Percentiles rank a stretch among this genome's conserved stretches.
These are phyloP conservation scores for Rubia peregrina DNA, from an alignment of 305 asterid genomes.

Conservation along the genomic window DNA sequence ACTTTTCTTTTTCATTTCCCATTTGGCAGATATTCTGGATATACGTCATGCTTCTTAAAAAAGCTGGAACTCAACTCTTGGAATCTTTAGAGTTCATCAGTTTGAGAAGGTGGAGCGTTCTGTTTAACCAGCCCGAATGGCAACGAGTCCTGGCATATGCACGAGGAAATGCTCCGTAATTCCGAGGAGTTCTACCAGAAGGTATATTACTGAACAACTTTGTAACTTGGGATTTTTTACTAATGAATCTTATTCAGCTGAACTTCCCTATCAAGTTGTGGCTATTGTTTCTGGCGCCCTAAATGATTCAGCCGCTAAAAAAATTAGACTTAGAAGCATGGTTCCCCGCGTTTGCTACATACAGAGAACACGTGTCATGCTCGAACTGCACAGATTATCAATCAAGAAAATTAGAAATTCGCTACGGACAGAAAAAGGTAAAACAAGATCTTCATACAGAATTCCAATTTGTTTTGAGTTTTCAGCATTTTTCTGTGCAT, in stretches of 20 bases:
- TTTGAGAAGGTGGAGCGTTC: slow-evolving; percentile 90
- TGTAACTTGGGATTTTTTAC: not conserved
- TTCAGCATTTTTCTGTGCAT: too few species aligned
- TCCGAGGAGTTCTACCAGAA: slow-evolving; percentile 8
- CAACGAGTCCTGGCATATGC: slow-evolving; percentile 6
- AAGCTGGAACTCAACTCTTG: slow-evolving; percentile 95
- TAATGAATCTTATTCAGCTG: slow-evolving; percentile 40
- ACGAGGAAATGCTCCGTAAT: slow-evolving; percentile 6
- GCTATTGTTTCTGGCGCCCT: slow-evolving; percentile 44
- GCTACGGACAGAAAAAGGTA: too few species aligned
- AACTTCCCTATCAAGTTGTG: slow-evolving; percentile 59
- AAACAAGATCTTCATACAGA: too few species aligned
- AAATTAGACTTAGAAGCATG: slow-evolving; percentile 40
- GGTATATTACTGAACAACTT: slow-evolving; percentile 27
- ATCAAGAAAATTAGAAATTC: too few species aligned
- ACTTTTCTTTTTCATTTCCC: not conserved
- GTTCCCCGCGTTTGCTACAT: not conserved
- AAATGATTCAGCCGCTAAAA: slow-evolving; percentile 94
- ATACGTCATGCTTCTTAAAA: slow-evolving; percentile 85
- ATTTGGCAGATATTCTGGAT: slow-evolving; percentile 73
- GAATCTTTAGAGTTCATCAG: slow-evolving; percentile 89
- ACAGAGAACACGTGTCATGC: not conserved
- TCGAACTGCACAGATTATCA: not conserved
- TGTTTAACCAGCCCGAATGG: slow-evolving; percentile 66
- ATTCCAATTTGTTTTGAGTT: too few species aligned